Conservation (phyloP, 306 rosid species). For the Heteromeles arbutifolia region DNA sequence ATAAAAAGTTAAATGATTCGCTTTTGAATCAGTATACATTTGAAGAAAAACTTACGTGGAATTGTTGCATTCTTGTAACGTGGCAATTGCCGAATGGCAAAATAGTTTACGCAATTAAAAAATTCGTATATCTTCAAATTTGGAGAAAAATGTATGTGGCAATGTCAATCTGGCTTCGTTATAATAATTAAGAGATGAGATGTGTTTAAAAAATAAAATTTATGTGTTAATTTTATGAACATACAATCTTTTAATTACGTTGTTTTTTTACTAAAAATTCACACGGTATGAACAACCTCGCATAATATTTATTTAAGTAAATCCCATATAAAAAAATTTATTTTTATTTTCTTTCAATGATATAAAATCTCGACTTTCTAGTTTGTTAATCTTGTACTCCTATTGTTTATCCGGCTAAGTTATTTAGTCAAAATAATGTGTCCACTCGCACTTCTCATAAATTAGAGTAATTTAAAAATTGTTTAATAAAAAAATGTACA, state of each 20-base stretch:
- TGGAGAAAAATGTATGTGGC: not conserved
- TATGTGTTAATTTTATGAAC: too few species aligned
- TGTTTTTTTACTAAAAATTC: not conserved
- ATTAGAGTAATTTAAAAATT: too few species aligned
- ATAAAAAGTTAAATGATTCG: not conserved
- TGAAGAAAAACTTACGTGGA: not conserved
- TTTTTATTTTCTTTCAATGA: too few species aligned
- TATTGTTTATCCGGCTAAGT: too few species aligned
- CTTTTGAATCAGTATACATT: not conserved
- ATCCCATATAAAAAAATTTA: not conserved
- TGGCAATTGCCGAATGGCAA: not conserved
- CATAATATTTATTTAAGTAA: not conserved
- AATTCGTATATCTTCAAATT: not conserved
- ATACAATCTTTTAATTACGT: too few species aligned
- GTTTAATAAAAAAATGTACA: too few species aligned
- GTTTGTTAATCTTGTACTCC: too few species aligned
- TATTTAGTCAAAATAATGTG: too few species aligned
- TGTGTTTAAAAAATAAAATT: too few species aligned
- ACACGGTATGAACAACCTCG: not conserved
- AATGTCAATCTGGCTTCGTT: not conserved
- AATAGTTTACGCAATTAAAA: not conserved
- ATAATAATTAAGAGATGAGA: too few species aligned
- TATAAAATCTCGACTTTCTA: too few species aligned
- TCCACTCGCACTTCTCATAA: too few species aligned
- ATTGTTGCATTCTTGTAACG: not conserved